Base-by-base conservation (phyloP, 345 rosid species). In the Firmiana major region DNA sequence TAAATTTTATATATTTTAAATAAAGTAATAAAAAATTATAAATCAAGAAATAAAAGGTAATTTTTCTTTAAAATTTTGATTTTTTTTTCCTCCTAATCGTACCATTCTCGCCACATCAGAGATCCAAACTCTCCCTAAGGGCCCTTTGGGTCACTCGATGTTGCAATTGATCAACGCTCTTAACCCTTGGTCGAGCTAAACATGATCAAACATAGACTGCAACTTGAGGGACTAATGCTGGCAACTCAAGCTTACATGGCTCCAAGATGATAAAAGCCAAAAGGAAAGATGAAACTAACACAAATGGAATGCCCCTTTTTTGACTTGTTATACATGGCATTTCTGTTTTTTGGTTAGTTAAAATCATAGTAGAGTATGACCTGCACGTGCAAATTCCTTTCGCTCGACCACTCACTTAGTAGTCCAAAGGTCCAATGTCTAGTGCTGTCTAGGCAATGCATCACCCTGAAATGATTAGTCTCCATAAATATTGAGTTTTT, bases 181-280 rank as follows among this genome's bases (percentile, higher is more conserved):
- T 42, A 13, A 12, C 38, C 40, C n/a, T 21, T 21, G 59, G n/a
- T 21, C 59, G 17, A n/a, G 10, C 3, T n/a, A 43, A 43, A 43
- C 46, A 43, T 8, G 46, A 8, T 43, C 16, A n/a, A n/a, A n/a
- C n/a, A n/a, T n/a, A n/a, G 40, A 36, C 6, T 49, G 65, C 28
- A 28, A 13, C 1, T 65, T 40, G 11, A 40, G 71, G 5, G 38
- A 26, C 17, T 21, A 55, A 55, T 6, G 46, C 24, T 36, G 48
- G 9, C 15, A 38, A 64, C 46, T 64, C 48, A 64, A 65, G 48
- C 24, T 40, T 42, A 10, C 49, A n/a, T 66, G 16, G 22, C 71
- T 66, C 19, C 71, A 66, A 66, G 8, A 40, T 9, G 24, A 31
- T 66, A 66, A 66, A 66, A 17, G 71, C 71, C 71, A 40, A 66